Percentiles rank a stretch among this genome's conserved stretches.
Evolutionary conservation across 768 basidiomycete genomes (phyloP).

Genomic region (Tephrocybe rancida): DNA sequence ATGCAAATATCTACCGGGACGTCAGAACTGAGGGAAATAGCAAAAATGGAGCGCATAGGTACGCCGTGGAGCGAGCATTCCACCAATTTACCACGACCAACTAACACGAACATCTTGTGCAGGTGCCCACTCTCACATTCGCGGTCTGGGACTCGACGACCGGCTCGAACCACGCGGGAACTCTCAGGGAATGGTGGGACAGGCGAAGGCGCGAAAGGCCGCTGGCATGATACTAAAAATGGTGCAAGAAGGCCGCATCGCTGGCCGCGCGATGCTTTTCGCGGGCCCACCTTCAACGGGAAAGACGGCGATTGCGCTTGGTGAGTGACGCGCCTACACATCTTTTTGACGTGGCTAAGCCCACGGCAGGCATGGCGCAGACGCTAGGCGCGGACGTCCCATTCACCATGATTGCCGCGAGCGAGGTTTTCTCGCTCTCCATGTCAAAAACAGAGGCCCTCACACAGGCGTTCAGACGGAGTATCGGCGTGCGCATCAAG

Average conservation of each 20-base stretch:
- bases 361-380: conserved; percentile 85
- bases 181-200: conserved; percentile 97
- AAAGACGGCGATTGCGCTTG: conserved; percentile 97
- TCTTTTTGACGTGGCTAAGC: background rate
- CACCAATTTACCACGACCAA: background rate
- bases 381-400: conserved; percentile 93
- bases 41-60: conserved; percentile 95
- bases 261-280: conserved; percentile 94
- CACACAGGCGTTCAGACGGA: conserved; percentile 93
- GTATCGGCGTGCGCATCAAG: conserved; percentile 96
- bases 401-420: conserved; percentile 96
- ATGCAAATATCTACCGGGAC: conserved; percentile 79
- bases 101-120: conserved; percentile 13
- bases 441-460: conserved; percentile 99
- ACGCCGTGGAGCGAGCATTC: conserved; percentile 11
- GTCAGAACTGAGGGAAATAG: conserved; percentile 82
- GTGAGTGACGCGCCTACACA: conserved; percentile 40
- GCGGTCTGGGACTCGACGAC: conserved; percentile 91
- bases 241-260: conserved; percentile 96
- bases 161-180: conserved; percentile 86
- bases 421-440: conserved; percentile 96
- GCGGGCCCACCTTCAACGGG: conserved; percentile 97
- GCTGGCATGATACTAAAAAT: conserved; percentile 98
- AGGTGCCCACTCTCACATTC: conserved; percentile 96
- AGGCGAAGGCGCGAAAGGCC: conserved; percentile 93